Percentiles rank a stretch among this genome's conserved stretches.
Evolutionary conservation across 2,329 filamentous ascomycete genomes (phyloP).

Genomic region (Sclerotiophoma versabilis): DNA sequence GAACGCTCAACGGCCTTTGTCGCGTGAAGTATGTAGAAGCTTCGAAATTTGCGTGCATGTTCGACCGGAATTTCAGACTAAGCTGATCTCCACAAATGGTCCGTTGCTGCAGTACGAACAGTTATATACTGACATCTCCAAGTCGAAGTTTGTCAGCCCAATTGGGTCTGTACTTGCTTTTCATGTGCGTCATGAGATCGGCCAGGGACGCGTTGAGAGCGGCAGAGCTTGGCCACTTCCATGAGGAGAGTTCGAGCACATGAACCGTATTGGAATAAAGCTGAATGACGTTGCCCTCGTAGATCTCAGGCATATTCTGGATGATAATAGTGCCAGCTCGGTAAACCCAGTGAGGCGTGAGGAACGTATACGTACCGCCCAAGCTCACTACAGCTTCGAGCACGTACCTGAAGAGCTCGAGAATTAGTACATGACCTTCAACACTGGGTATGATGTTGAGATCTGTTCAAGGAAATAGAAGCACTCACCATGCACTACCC

Average conservation of each 20-base stretch:
- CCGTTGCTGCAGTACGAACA: no score
- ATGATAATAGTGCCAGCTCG: constrained; percentile 42
- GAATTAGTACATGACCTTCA: background rate
- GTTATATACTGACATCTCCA: constrained; percentile 40
- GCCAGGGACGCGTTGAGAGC: constrained; percentile 37
- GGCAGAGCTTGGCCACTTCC: constrained; percentile 46
- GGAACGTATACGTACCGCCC: constrained; percentile 41
- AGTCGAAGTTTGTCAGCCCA: constrained; percentile 37
- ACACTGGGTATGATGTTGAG: background rate
- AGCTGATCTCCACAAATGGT: no score
- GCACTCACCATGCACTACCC: constrained; percentile 39
- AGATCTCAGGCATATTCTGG: constrained; percentile 40
- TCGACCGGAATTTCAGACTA: no score
- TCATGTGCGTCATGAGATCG: constrained; percentile 45
- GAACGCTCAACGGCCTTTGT: no score
- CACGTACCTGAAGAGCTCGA: constrained; percentile 11
- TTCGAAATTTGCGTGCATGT: no score
- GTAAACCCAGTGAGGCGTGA: constrained; percentile 48
- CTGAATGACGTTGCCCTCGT: constrained; percentile 41
- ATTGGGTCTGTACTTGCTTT: constrained; percentile 35
- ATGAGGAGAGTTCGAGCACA: constrained; percentile 42
- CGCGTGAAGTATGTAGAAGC: no score
- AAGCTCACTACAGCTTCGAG: constrained; percentile 43
- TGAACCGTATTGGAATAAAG: constrained; percentile 47
- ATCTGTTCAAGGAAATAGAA: background rate